Percentiles rank a stretch among this genome's conserved stretches.
These are phyloP conservation scores for Acanthamoeba triangularis DNA, from an alignment of 208 protist genomes.

Conservation along the genomic window DNA sequence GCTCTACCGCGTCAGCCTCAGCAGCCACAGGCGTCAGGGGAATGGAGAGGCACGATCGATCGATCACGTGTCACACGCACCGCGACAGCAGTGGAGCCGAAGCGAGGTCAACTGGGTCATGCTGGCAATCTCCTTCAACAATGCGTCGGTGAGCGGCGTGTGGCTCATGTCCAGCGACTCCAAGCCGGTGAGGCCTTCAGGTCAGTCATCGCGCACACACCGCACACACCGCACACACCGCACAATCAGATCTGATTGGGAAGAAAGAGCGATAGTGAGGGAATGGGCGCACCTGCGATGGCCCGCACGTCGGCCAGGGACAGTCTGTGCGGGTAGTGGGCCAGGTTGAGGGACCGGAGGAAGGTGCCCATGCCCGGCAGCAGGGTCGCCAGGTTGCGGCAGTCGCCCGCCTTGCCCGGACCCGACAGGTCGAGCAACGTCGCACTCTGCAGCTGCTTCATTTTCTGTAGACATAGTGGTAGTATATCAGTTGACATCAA, in stretches of 20 bases:
- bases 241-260: too few species aligned
- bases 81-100: not conserved
- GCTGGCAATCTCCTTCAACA: not conserved
- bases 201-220: not conserved
- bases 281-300: not conserved
- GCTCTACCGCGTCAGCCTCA: not conserved
- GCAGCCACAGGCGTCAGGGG: not conserved
- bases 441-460: not conserved
- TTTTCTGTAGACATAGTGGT: not conserved
- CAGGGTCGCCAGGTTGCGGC: conserved; percentile 29
- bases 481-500: not conserved
- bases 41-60: not conserved
- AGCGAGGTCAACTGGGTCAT: not conserved
- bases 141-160: not conserved
- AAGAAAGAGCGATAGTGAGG: not conserved
- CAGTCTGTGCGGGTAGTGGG: conserved; percentile 7
- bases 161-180: conserved; percentile 17
- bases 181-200: not conserved
- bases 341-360: not conserved
- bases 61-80: not conserved
- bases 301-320: not conserved
- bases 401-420: conserved; percentile 1
- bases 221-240: not conserved
- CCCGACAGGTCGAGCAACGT: not conserved
- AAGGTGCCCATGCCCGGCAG: not conserved